Base-by-base conservation (phyloP, 139 green algal genomes). In the Zygnema circumcarinatum region DNA sequence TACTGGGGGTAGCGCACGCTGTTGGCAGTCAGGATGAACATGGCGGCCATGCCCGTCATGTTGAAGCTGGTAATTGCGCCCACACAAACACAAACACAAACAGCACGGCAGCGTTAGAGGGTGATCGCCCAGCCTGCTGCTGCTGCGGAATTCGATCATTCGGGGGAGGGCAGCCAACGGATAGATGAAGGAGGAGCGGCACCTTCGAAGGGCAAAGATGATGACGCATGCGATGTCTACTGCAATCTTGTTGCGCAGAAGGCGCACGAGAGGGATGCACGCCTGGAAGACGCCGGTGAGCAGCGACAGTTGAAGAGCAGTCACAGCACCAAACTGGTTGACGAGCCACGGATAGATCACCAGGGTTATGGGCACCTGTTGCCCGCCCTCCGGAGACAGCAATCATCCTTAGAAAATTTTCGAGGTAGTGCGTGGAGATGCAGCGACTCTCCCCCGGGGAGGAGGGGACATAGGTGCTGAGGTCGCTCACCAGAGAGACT, bases 21-120 rank as follows among this genome's bases (percentile, higher is more conserved):
- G 81, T 87, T 87, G 54, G 67, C 42, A 20, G 47, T 87, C 62
- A 87, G 67, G 25, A 86, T 82, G 72, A 87, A 87, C 36, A 83
- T 38, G 31, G 75, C 16, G 35, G 35, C 69, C 69, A 78, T 78
- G 69, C 35, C 69, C 7, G 35, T 52, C 69, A 52, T 41, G 69
- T 78, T 78, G 69, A 52, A 78, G 69, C 69, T 78, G 69, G n/a
- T n/a, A n/a, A n/a, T n/a, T n/a, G n/a, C n/a, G n/a, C n/a, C n/a
- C n/a, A n/a, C n/a, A n/a, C n/a, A n/a, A n/a, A n/a, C n/a, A n/a
- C n/a, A n/a, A n/a, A n/a, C n/a, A n/a, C n/a, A n/a, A n/a, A n/a
- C n/a, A n/a, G n/a, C n/a, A n/a, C n/a, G n/a, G n/a, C n/a, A n/a
- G n/a, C n/a, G n/a, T 16, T 25, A 62, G 47, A 62, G 47, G 16